A percentile compares a stretch with the other conserved stretches of the same genome.
These are phyloP conservation scores for Podospora didyma DNA, from an alignment of 495 filamentous ascomycete genomes.

Conservation along the genomic window DNA sequence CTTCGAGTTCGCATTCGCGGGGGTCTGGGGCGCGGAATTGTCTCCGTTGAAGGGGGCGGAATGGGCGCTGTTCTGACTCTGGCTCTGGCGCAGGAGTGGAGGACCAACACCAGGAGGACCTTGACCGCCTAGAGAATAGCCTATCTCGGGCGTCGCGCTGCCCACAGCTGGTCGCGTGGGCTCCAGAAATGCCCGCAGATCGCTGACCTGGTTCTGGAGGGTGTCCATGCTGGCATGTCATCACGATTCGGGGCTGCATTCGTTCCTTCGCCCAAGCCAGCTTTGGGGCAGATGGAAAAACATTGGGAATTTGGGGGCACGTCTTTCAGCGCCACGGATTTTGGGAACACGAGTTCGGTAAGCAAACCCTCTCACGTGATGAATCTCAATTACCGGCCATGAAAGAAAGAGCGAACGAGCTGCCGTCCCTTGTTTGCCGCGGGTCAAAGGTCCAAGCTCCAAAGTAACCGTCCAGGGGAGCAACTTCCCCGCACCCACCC, in stretches of 20 bases:
- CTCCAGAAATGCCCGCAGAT: conserved; percentile 46
- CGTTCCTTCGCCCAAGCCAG: too few species aligned
- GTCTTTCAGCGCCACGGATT: too few species aligned
- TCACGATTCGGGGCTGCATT: background rate
- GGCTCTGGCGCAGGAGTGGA: background rate
- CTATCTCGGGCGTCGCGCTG: background rate
- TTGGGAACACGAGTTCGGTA: background rate
- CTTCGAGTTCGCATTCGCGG: background rate
- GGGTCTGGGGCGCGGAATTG: conserved; percentile 30
- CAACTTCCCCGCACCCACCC: too few species aligned
- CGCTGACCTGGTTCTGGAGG: conserved; percentile 52
- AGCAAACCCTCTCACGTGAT: background rate
- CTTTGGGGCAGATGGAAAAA: too few species aligned
- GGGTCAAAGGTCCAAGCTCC: too few species aligned
- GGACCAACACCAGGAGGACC: conserved; percentile 1
- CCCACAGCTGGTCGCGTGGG: conserved; percentile 7
- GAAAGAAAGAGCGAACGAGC: too few species aligned
- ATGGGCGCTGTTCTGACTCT: conserved; percentile 1
- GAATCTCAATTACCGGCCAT: too few species aligned
- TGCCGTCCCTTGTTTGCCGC: too few species aligned
- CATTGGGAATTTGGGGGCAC: too few species aligned
- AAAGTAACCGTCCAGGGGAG: too few species aligned
- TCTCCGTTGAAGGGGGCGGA: conserved; percentile 36
- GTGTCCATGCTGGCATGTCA: conserved; percentile 39
- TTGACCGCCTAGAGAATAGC: conserved; percentile 14